These are phyloP conservation scores for Stephania japonica DNA, from an alignment of 164 flowering plant species.

Conservation along the genomic window DNA sequence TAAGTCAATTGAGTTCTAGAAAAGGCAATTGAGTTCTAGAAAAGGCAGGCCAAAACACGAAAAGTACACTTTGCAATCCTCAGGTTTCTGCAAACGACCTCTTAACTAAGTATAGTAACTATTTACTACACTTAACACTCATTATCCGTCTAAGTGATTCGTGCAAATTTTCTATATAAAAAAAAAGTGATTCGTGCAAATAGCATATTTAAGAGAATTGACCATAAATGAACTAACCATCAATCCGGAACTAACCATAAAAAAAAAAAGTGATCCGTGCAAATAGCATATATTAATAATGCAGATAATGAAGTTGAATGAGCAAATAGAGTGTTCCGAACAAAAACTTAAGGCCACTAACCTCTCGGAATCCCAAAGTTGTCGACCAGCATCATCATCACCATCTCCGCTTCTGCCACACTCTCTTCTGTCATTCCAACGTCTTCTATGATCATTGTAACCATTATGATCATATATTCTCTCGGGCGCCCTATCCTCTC, in stretches of 20 bases:
- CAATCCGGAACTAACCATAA: too few species aligned
- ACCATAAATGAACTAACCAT: background rate
- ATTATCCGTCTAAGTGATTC: too few species aligned
- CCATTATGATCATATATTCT: conserved; percentile 31
- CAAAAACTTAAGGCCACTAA: conserved; percentile 10
- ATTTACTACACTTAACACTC: background rate
- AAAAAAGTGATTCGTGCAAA: background rate
- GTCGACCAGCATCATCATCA: conserved; percentile 37
- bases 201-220: background rate
- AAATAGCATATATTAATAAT: too few species aligned
- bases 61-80: background rate
- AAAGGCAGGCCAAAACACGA: background rate
- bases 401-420: conserved; percentile 53
- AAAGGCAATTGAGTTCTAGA: background rate
- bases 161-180: too few species aligned
- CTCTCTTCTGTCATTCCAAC: conserved; percentile 63
- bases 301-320: background rate
- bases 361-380: conserved; percentile 66
- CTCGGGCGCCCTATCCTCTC: conserved; percentile 28
- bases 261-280: too few species aligned
- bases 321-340: background rate
- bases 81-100: background rate
- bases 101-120: background rate
- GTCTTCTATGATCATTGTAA: conserved; percentile 50
- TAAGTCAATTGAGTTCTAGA: background rate